Percentiles rank a stretch among this genome's conserved stretches.
Evolutionary conservation across 1,284 basidiomycete species (phyloP).

Genomic region (Cryptococcus sp.): DNA sequence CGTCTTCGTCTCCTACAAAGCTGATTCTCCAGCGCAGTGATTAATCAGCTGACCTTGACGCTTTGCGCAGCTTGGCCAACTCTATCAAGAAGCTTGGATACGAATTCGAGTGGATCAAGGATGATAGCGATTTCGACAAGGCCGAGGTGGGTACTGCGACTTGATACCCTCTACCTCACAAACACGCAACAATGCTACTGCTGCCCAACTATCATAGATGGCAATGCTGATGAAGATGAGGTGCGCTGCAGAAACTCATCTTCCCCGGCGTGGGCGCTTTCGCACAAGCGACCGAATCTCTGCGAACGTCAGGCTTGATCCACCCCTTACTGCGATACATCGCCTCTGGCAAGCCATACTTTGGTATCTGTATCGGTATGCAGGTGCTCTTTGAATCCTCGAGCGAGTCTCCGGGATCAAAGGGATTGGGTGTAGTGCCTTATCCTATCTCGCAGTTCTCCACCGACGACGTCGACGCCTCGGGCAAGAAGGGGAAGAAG

Average conservation of each 20-base stretch:
- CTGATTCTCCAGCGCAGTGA: background rate
- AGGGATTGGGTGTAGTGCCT: constrained; percentile 55
- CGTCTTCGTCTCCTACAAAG: constrained; percentile 10
- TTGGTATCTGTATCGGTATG: constrained; percentile 98
- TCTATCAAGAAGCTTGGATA: constrained; percentile 85
- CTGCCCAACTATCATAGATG: too few relatives aligned
- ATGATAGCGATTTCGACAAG: constrained; percentile 79
- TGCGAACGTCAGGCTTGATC: constrained; percentile 72
- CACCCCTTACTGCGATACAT: constrained; percentile 84
- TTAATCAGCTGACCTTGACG: background rate
- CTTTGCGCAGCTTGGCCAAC: constrained; percentile 69
- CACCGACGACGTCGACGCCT: constrained; percentile 24
- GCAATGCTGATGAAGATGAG: background rate
- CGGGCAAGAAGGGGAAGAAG: constrained; percentile 67
- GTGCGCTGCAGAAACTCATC: constrained; percentile 72
- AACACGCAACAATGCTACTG: too few relatives aligned
- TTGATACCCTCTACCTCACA: too few relatives aligned
- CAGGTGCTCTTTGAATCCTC: constrained; percentile 91
- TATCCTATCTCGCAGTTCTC: constrained; percentile 53
- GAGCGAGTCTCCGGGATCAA: constrained; percentile 61
- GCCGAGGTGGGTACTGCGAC: constrained; percentile 70
- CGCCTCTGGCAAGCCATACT: constrained; percentile 86
- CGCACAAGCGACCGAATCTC: constrained; percentile 78
- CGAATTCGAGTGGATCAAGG: constrained; percentile 85
- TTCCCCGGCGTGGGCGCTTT: constrained; percentile 99